phyloP scores from a whole-genome alignment of 2,329 filamentous ascomycete species.

The Penicillium hesseltinei region DNA sequence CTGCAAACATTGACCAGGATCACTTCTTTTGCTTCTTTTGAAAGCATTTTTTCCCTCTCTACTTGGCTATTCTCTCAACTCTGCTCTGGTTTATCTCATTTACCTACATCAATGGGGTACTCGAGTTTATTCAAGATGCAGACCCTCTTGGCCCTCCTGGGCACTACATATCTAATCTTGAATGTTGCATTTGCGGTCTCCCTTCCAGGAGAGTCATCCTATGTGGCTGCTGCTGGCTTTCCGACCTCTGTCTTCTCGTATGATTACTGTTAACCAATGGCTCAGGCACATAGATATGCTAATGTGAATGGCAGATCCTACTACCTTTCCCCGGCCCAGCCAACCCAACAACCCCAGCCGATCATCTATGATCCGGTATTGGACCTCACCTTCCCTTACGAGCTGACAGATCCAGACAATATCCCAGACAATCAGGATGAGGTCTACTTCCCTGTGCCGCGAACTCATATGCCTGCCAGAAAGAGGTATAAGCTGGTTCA shows the following conservation, averaged over 20 bases:
- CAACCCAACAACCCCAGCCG: conserved; percentile 54
- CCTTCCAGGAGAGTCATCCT: conserved; percentile 25
- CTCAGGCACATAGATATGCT: background rate
- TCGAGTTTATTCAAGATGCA: conserved; percentile 7
- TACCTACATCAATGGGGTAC: background rate
- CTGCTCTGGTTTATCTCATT: background rate
- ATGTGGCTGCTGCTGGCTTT: conserved; percentile 45
- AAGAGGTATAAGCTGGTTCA: conserved; percentile 45
- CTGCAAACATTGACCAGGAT: background rate
- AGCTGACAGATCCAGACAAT: conserved; percentile 54
- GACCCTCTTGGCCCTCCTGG: conserved; percentile 5
- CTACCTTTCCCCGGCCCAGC: conserved; percentile 48
- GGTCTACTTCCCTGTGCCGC: conserved; percentile 49
- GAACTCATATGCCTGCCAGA: conserved; percentile 45
- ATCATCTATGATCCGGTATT: conserved; percentile 54
- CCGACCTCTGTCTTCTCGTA: conserved; percentile 52
- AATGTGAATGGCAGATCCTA: conserved; percentile 26
- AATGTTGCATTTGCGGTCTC: conserved; percentile 5
- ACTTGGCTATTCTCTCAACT: background rate
- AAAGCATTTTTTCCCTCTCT: background rate
- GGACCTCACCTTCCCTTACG: conserved; percentile 54
- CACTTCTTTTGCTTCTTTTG: background rate
- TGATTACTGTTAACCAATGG: background rate
- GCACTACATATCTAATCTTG: background rate
- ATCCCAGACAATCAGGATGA: conserved; percentile 54